phyloP scores from a whole-genome alignment of 495 filamentous ascomycete species.

The Annulohypoxylon moriforme region DNA sequence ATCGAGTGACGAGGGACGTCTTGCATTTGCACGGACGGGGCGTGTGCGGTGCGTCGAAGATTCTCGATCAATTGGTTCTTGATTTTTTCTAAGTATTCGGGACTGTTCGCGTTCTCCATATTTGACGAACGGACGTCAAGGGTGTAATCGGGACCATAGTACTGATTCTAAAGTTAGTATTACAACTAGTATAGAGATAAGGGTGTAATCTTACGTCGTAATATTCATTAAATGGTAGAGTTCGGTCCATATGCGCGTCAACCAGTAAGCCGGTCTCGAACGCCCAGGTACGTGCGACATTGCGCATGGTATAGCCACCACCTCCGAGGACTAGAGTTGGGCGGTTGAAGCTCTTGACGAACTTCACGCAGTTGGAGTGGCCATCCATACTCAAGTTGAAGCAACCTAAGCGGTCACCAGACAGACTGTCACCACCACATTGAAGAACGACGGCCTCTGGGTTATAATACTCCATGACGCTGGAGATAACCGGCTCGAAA shows the following conservation, averaged over 20 bases:
- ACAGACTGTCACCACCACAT: conserved; percentile 95
- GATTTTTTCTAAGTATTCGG: conserved; percentile 96
- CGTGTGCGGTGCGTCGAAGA: conserved; percentile 85
- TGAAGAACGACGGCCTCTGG: conserved; percentile 96
- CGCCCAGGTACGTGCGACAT: conserved; percentile 97
- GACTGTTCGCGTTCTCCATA: conserved; percentile 98
- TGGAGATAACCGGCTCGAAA: conserved; percentile 93
- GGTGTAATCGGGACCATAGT: conserved; percentile 96
- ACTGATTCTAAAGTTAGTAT: conserved; percentile 65
- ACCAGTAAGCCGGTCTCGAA: conserved; percentile 94
- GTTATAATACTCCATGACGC: conserved; percentile 95
- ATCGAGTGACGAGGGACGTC: conserved; percentile 86
- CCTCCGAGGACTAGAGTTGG: conserved; percentile 94
- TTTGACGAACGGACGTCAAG: conserved; percentile 95
- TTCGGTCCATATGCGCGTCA: conserved; percentile 77
- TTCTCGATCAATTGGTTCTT: conserved; percentile 92
- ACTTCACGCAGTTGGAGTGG: conserved; percentile 97
- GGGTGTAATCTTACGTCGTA: conserved; percentile 77
- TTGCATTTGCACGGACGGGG: conserved; percentile 93
- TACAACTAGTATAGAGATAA: background rate
- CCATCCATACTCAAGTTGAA: conserved; percentile 99
- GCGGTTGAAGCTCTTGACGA: conserved; percentile 90
- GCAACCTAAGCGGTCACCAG: conserved; percentile 93
- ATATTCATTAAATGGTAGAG: conserved; percentile 97
- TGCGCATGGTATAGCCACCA: conserved; percentile 98